Conservation (phyloP, 345 rosid genomes). For the Heritiera fomes region DNA sequence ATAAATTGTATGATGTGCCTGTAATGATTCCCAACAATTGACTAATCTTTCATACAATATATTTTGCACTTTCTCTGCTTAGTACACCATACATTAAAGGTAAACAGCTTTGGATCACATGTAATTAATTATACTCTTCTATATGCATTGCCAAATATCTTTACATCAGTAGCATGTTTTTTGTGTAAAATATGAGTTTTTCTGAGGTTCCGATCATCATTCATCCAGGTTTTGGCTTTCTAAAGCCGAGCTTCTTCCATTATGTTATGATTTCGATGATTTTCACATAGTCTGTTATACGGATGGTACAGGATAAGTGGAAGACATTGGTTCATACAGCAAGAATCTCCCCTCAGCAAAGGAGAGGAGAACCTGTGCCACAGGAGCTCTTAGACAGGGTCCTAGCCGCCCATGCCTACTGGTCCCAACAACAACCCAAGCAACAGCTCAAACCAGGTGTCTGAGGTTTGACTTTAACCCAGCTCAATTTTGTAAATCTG, state of each 20-base stretch:
- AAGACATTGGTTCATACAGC: slow-evolving; percentile 40
- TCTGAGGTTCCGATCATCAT: background rate
- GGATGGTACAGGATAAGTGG: slow-evolving; percentile 36
- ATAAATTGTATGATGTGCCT: background rate
- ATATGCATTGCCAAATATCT: background rate
- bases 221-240: background rate
- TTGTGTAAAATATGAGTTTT: background rate
- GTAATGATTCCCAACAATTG: background rate
- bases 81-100: background rate
- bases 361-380: slow-evolving; percentile 39
- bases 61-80: background rate
- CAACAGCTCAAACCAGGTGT: slow-evolving; percentile 12
- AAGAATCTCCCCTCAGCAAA: slow-evolving; percentile 40
- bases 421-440: slow-evolving; percentile 34
- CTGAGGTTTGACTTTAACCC: slow-evolving; percentile 4
- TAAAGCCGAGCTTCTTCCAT: background rate
- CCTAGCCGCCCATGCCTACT: slow-evolving; percentile 30
- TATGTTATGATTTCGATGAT: background rate
- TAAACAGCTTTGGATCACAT: too few species aligned
- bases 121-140: too few species aligned
- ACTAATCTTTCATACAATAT: background rate
- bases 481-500: background rate
- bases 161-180: background rate
- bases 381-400: slow-evolving; percentile 39
- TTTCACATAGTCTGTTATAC: background rate